phyloP scores from a whole-genome alignment of 2,329 filamentous ascomycete species.

The Cladophialophora bantiana region DNA sequence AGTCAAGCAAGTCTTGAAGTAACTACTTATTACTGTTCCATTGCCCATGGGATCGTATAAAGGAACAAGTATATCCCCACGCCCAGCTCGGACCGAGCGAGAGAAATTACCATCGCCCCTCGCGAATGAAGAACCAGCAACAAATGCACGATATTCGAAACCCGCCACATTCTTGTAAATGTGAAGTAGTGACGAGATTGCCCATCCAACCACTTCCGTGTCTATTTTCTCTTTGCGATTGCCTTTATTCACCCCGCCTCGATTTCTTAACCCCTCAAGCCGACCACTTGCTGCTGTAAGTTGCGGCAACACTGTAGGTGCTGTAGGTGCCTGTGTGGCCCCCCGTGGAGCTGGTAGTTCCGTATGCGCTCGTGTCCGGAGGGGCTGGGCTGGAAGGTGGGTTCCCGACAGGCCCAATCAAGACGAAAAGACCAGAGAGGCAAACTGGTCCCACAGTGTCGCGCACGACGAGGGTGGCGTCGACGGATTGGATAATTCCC shows the following conservation, averaged over 20 bases:
- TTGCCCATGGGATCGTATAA: not conserved
- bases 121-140: not conserved
- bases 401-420: constrained; percentile 15
- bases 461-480: constrained; percentile 2
- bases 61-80: no score
- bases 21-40: not conserved
- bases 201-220: not conserved
- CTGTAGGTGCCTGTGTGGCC: not conserved
- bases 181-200: not conserved
- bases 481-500: constrained; percentile 12
- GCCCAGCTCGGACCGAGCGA: not conserved
- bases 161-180: not conserved
- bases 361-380: not conserved
- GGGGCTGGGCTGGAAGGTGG: constrained; percentile 10
- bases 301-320: not conserved
- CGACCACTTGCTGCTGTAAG: constrained; percentile 9
- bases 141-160: not conserved
- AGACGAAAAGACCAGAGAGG: constrained; percentile 15
- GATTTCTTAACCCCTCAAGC: not conserved
- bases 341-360: not conserved
- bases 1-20: no score
- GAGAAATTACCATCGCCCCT: not conserved
- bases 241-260: not conserved
- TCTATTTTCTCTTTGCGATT: not conserved
- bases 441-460: constrained; percentile 12